Evolutionary conservation across 2,329 filamentous ascomycete species (phyloP).

Genomic region (Onygena corvina): DNA sequence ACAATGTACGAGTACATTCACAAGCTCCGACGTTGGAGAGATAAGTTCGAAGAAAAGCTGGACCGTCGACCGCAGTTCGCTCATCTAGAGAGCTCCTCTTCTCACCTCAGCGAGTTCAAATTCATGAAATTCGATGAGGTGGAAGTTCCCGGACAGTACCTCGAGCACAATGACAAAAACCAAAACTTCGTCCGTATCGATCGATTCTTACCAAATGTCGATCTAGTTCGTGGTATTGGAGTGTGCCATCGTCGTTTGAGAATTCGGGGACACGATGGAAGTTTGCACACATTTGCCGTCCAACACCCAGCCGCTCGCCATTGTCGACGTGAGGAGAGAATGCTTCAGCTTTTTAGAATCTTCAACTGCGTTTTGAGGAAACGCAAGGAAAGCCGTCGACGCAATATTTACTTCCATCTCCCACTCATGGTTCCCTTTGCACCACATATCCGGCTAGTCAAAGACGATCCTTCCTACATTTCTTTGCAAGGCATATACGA

Average conservation of each 20-base stretch:
- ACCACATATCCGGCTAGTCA: conserved; percentile 85
- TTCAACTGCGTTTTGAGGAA: conserved; percentile 87
- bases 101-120: conserved; percentile 87
- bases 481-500: conserved; percentile 92
- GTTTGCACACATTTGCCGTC: conserved; percentile 89
- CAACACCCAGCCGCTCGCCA: conserved; percentile 90
- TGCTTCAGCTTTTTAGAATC: conserved; percentile 90
- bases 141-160: conserved; percentile 91
- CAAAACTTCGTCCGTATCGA: conserved; percentile 97
- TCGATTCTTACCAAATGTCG: conserved; percentile 87
- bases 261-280: conserved; percentile 95
- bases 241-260: conserved; percentile 86
- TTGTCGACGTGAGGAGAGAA: conserved; percentile 86
- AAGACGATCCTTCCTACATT: conserved; percentile 89
- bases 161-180: conserved; percentile 97
- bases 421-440: conserved; percentile 92
- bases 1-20: conserved; percentile 99
- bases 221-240: conserved; percentile 79
- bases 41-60: conserved; percentile 95
- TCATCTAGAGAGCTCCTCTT: conserved; percentile 73
- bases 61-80: conserved; percentile 65
- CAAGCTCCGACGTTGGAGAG: conserved; percentile 87
- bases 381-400: conserved; percentile 85
- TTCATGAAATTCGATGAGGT: conserved; percentile 99
- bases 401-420: conserved; percentile 91